Base-by-base conservation (phyloP, 2,329 filamentous ascomycete genomes). In the Cytospora paraplurivora region DNA sequence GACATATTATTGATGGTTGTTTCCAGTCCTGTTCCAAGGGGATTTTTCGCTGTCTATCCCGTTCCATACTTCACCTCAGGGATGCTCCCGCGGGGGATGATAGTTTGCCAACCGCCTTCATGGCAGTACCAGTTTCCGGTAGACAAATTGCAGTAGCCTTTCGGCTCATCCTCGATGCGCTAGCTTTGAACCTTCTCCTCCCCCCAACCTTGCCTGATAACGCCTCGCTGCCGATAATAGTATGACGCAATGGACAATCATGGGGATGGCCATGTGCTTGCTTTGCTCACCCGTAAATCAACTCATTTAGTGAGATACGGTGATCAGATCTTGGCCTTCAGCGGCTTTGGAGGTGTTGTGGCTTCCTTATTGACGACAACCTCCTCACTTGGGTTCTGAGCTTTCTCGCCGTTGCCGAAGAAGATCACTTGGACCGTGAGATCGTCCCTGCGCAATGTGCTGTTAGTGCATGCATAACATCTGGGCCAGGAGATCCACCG, bases 361-460 rank as follows among this genome's bases (percentile, higher is more conserved):
- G 95, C 95, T 72, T 97, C 94, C 68, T 89, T 82, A 76, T 98
- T 99, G 63, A 96, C 76, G 6, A 89, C 85, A 6, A 98, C 89
- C 67, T 89, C 88, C 41, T 93, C 93, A 35, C 84, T 90, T 57
- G 61, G 54, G 47, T 52, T 55, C 41, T 64, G 62, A 3, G 64
- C 62, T 74, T 88, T 88, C 59, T 88, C 81, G 41, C 89, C 86
- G 69, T 96, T 87, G 65, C 95, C 95, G 71, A 99, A 99, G 83
- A 99, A 99, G 72, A 99, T 96, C 66, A 99, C 95, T 76, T 99
- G 92, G 17, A 99, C 94, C 0, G 95, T 99, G 67, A 99, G 79
- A 74, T 99, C 95, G 74, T 99, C 95, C 69, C 92, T 94, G 65
- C 55, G 65, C 70, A 62, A 69, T 59, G 15, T 58, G 34, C 49